Conservation (phyloP, 2,329 filamentous ascomycete genomes). For the Amylocarpus encephaloides region DNA sequence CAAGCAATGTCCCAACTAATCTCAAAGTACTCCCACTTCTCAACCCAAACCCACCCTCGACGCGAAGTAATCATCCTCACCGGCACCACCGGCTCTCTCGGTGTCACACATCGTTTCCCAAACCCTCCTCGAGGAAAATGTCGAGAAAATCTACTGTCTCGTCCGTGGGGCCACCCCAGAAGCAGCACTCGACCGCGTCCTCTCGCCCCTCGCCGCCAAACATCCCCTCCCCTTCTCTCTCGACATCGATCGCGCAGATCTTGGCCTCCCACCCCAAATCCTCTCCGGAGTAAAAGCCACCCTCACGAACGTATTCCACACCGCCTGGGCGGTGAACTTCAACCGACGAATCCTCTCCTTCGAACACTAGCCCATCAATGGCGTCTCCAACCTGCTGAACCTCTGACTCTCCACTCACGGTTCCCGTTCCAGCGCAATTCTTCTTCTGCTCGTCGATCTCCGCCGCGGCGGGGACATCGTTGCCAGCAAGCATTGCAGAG, state of each 20-base stretch:
- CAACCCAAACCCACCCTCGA: conserved; percentile 7
- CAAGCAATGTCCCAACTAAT: conserved; percentile 42
- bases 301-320: conserved; percentile 42
- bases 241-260: conserved; percentile 33
- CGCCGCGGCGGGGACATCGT: conserved; percentile 26
- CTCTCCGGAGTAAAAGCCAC: conserved; percentile 28
- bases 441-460: conserved; percentile 35
- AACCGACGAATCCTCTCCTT: conserved; percentile 45
- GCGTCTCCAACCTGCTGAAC: conserved; percentile 38
- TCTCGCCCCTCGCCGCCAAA: conserved; percentile 24
- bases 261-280: conserved; percentile 33
- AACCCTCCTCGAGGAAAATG: conserved; percentile 48
- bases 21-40: conserved; percentile 36
- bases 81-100: conserved; percentile 42
- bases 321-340: conserved; percentile 51
- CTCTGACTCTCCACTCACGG: conserved; percentile 34
- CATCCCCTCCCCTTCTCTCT: conserved; percentile 37
- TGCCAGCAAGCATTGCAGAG: conserved; percentile 31
- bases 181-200: conserved; percentile 32
- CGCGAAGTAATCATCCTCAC: conserved; percentile 37
- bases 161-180: conserved; percentile 34
- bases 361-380: conserved; percentile 37
- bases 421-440: conserved; percentile 29
- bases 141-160: conserved; percentile 46
- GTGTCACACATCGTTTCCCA: conserved; percentile 52